phyloP scores from a whole-genome alignment of 495 filamentous ascomycete genomes.

The Penicillium simplicissimum region DNA sequence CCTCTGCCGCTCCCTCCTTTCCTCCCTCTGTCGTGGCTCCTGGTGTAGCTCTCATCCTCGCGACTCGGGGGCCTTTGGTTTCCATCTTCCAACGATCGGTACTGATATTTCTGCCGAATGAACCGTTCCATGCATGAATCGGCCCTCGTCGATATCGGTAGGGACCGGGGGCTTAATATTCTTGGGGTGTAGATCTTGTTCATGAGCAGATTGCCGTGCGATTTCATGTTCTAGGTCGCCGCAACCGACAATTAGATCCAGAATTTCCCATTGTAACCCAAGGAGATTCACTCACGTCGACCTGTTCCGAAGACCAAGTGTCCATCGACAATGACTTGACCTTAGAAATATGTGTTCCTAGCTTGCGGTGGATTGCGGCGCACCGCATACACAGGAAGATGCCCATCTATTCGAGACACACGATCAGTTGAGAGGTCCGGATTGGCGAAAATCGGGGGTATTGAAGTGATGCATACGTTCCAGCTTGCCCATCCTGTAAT shows the following conservation, averaged over 20 bases:
- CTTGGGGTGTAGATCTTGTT: constrained; percentile 83
- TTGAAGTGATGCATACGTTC: constrained; percentile 65
- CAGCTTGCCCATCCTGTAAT: constrained; percentile 92
- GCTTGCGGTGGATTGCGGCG: constrained; percentile 90
- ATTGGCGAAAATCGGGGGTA: too few species aligned
- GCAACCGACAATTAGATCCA: constrained; percentile 20
- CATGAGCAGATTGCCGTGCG: constrained; percentile 78
- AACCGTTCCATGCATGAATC: constrained; percentile 92
- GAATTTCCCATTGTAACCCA: background rate
- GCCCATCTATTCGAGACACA: constrained; percentile 64
- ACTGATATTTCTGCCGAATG: constrained; percentile 90
- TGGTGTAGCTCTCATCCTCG: constrained; percentile 39
- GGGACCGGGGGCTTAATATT: constrained; percentile 79
- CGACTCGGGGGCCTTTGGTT: constrained; percentile 49
- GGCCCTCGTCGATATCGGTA: constrained; percentile 83
- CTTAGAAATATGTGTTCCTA: constrained; percentile 97
- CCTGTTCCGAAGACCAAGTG: constrained; percentile 90
- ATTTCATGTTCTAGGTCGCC: constrained; percentile 76
- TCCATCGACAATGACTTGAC: constrained; percentile 99
- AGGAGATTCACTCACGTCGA: constrained; percentile 66
- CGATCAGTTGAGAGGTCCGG: constrained; percentile 24
- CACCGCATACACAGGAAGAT: constrained; percentile 98
- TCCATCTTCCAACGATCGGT: constrained; percentile 56
- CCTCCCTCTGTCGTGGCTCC: constrained; percentile 8
- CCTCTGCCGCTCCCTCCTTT: constrained; percentile 5